Conservation (phyloP, 495 filamentous ascomycete genomes). For the Immersiella caudata region DNA sequence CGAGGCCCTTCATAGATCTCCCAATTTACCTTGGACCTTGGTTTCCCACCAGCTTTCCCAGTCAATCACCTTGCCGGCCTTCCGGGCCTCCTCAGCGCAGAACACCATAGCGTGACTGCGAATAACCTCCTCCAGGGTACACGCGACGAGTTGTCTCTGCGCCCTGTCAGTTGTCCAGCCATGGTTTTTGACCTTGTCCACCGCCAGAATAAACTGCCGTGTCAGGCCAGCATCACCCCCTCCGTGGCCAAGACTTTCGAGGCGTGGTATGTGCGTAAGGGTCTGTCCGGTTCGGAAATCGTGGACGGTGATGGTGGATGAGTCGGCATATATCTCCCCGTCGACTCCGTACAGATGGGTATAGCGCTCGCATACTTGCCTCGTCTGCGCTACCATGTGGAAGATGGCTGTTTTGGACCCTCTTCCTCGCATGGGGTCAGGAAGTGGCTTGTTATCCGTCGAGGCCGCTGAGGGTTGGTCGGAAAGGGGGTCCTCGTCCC, state of each 20-base stretch:
- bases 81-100: conserved; percentile 86
- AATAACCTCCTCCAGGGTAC: conserved; percentile 80
- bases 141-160: conserved; percentile 75
- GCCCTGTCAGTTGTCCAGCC: conserved; percentile 69
- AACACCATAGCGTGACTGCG: conserved; percentile 93
- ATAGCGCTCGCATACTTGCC: conserved; percentile 80
- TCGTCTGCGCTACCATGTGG: conserved; percentile 92
- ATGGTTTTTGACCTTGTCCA: conserved; percentile 74
- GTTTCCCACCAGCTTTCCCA: conserved; percentile 82
- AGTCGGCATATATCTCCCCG: conserved; percentile 85
- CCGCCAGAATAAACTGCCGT: conserved; percentile 75
- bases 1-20: background rate
- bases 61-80: conserved; percentile 65
- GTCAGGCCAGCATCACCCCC: conserved; percentile 87
- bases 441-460: background rate
- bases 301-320: conserved; percentile 62
- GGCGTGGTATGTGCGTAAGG: conserved; percentile 55
- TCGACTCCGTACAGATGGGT: conserved; percentile 80
- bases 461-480: background rate
- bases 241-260: conserved; percentile 67
- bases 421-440: conserved; percentile 42
- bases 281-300: conserved; percentile 62
- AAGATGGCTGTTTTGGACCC: conserved; percentile 83
- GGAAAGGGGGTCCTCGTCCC: conserved; percentile 66
- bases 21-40: conserved; percentile 45